phyloP scores from a whole-genome alignment of 176 grass and related monocot species.

The Avena insularis region DNA sequence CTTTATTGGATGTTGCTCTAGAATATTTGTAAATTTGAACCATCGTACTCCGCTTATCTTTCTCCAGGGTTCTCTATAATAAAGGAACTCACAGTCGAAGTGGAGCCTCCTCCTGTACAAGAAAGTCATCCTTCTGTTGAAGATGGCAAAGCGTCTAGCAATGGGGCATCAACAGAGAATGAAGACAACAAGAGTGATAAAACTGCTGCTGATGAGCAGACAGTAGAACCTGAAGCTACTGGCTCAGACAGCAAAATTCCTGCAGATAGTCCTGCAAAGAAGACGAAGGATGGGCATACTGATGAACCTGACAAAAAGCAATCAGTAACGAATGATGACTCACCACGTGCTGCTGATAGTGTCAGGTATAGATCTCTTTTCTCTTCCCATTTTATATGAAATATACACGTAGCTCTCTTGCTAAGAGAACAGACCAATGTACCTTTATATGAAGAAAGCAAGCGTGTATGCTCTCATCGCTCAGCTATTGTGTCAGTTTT shows the following conservation, averaged over 20 bases:
- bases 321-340: constrained; percentile 59
- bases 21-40: constrained; percentile 21
- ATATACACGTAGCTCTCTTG: background rate
- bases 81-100: constrained; percentile 96
- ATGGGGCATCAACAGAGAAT: constrained; percentile 57
- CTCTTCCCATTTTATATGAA: constrained; percentile 34
- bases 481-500: background rate
- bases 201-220: constrained; percentile 47
- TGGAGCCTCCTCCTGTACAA: constrained; percentile 66
- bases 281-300: constrained; percentile 50
- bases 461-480: background rate
- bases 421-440: background rate
- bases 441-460: constrained; percentile 6
- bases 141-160: constrained; percentile 58
- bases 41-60: constrained; percentile 27
- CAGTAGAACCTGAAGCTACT: constrained; percentile 54
- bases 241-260: constrained; percentile 56
- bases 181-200: constrained; percentile 67
- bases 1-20: constrained; percentile 11
- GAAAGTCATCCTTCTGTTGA: constrained; percentile 54
- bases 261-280: constrained; percentile 73
- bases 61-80: constrained; percentile 86
- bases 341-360: constrained; percentile 52
- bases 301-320: constrained; percentile 58
- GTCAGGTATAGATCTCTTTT: constrained; percentile 59